Evolutionary conservation across 164 flowering plant species (phyloP).

Genomic region (Sedum album): DNA sequence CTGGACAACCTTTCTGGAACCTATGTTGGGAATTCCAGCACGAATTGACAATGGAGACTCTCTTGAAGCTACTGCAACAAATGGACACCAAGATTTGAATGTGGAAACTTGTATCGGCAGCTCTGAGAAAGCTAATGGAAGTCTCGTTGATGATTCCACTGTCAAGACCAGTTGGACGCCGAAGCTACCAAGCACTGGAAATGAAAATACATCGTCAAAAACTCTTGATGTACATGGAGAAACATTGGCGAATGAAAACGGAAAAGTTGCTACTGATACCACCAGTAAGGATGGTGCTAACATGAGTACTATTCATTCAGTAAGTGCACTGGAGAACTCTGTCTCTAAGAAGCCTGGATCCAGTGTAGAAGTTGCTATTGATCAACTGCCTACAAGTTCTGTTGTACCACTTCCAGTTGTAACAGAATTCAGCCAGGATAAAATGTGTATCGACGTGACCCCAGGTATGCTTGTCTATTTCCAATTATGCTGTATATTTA

Average conservation of each 20-base stretch:
- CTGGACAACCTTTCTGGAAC: constrained; percentile 52
- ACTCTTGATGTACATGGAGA: neutral
- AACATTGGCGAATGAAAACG: constrained; percentile 18
- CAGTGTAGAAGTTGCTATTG: constrained; percentile 12
- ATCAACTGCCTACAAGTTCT: constrained; percentile 20
- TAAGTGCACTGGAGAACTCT: constrained; percentile 17
- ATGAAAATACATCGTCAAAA: constrained; percentile 19
- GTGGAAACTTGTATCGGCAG: constrained; percentile 17
- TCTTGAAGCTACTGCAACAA: constrained; percentile 14
- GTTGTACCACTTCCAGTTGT: constrained; percentile 23
- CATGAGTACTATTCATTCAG: constrained; percentile 12
- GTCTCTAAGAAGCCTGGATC: constrained; percentile 11
- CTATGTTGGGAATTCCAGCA: constrained; percentile 43
- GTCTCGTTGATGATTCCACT: constrained; percentile 23
- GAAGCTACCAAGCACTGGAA: constrained; percentile 23
- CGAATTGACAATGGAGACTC: constrained; percentile 18
- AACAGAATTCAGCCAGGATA: constrained; percentile 24
- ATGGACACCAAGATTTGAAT: constrained; percentile 14
- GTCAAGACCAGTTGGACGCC: constrained; percentile 25
- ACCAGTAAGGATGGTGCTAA: constrained; percentile 11
- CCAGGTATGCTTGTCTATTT: constrained; percentile 24
- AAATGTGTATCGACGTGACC: constrained; percentile 17
- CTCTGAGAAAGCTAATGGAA: constrained; percentile 23
- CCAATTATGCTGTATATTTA: too few relatives aligned
- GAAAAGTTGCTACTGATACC: constrained; percentile 9